A percentile compares a stretch with the other conserved stretches of the same genome.
Evolutionary conservation across 2,329 filamentous ascomycete species (phyloP).

Genomic region (Talaromyces sp.): DNA sequence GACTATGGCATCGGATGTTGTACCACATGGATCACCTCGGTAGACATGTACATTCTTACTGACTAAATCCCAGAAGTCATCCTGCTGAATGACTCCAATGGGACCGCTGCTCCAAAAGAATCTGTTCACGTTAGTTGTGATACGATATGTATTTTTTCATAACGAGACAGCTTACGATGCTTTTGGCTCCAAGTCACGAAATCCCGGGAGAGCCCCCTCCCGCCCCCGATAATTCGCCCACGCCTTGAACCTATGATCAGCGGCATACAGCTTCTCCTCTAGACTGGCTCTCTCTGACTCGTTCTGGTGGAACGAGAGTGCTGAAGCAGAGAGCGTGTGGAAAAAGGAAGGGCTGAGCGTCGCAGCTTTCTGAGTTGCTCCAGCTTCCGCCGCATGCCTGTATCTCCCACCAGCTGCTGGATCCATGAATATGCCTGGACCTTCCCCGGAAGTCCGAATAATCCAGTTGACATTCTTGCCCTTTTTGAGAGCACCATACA

Average conservation of each 20-base stretch:
- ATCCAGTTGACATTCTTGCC: conserved; percentile 10
- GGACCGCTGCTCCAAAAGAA: conserved; percentile 11
- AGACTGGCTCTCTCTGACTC: conserved; percentile 5
- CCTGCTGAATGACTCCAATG: conserved; percentile 7
- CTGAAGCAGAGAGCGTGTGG: neutral
- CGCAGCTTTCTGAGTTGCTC: conserved; percentile 4
- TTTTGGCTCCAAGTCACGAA: conserved; percentile 8
- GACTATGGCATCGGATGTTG: conserved; percentile 2
- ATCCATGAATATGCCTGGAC: conserved; percentile 10
- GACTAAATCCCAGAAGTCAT: conserved; percentile 5
- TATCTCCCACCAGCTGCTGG: conserved; percentile 6
- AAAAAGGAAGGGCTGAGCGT: conserved; percentile 7
- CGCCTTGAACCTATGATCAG: conserved; percentile 7
- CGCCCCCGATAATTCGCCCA: conserved; percentile 3
- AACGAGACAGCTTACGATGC: neutral
- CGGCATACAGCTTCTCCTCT: conserved; percentile 7
- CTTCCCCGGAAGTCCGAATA: conserved; percentile 6
- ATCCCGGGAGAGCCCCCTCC: conserved; percentile 8
- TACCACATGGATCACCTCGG: conserved; percentile 7
- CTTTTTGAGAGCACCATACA: conserved; percentile 1
- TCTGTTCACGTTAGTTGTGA: neutral
- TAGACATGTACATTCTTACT: conserved; percentile 7
- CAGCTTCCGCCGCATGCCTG: conserved; percentile 7
- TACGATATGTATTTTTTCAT: neutral
- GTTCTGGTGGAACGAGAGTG: neutral